Conservation (phyloP, 2,329 filamentous ascomycete species). For the Dichotomopilus funicola region DNA sequence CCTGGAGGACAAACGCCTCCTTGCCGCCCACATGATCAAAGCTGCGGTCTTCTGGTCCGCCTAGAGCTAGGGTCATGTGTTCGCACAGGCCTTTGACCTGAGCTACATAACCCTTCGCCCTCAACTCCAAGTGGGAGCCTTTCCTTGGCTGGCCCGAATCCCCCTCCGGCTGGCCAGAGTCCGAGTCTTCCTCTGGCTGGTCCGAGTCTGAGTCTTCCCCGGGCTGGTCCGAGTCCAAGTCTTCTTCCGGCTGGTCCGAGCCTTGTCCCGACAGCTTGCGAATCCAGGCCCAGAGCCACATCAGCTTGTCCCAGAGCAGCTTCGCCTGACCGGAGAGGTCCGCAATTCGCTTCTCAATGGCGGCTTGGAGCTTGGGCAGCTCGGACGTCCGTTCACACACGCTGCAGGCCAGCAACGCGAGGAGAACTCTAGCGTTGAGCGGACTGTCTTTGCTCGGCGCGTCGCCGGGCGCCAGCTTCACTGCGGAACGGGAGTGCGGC, state of each 20-base stretch:
- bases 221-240: neutral
- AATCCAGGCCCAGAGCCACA: slow-evolving; percentile 16
- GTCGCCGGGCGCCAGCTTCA: slow-evolving; percentile 6
- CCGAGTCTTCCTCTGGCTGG: neutral
- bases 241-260: neutral
- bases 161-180: neutral
- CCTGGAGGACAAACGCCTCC: too few relatives aligned
- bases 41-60: too few relatives aligned
- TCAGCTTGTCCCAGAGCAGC: slow-evolving; percentile 26
- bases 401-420: slow-evolving; percentile 11
- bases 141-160: neutral
- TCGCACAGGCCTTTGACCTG: too few relatives aligned
- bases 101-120: too few relatives aligned
- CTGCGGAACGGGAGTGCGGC: slow-evolving; percentile 3
- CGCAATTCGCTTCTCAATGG: neutral
- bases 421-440: slow-evolving; percentile 8
- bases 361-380: too few relatives aligned
- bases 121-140: neutral
- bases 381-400: neutral
- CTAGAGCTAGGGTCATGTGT: too few relatives aligned
- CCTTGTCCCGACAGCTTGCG: neutral
- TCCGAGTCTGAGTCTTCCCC: neutral
- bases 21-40: too few relatives aligned
- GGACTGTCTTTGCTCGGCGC: neutral
- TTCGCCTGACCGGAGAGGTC: slow-evolving; percentile 14